Evolutionary conservation across 2,329 filamentous ascomycete species (phyloP).

Genomic region (Penicillium sp.): DNA sequence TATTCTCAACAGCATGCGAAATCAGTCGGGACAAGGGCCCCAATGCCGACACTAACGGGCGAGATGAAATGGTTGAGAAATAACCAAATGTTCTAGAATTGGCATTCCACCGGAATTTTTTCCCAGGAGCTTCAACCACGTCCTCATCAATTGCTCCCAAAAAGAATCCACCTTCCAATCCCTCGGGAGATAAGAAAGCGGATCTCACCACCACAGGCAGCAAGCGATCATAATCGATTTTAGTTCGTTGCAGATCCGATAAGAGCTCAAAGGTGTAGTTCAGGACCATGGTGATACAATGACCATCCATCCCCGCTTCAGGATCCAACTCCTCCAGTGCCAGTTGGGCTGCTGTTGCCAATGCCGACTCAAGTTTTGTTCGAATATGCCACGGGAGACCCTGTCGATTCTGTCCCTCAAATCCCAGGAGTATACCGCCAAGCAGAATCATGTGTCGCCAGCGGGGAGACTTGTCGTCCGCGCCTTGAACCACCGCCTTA

Average conservation of each 20-base stretch:
- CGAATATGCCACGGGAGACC: slow-evolving; percentile 66
- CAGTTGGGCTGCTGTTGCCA: slow-evolving; percentile 75
- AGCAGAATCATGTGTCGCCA: slow-evolving; percentile 87
- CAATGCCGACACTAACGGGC: slow-evolving; percentile 61
- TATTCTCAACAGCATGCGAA: slow-evolving; percentile 62
- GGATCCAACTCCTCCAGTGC: slow-evolving; percentile 62
- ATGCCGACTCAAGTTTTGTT: slow-evolving; percentile 68
- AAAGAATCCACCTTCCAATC: slow-evolving; percentile 75
- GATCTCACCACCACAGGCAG: slow-evolving; percentile 69
- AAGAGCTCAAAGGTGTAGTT: slow-evolving; percentile 76
- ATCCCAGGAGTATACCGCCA: slow-evolving; percentile 74
- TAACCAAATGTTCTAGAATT: slow-evolving; percentile 59
- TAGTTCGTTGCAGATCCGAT: slow-evolving; percentile 58
- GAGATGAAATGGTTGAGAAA: slow-evolving; percentile 56
- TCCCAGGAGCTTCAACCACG: slow-evolving; percentile 55
- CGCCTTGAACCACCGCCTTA: slow-evolving; percentile 59
- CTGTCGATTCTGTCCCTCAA: slow-evolving; percentile 64
- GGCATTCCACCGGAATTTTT: slow-evolving; percentile 66
- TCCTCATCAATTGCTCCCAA: slow-evolving; percentile 69
- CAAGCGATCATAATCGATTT: slow-evolving; percentile 67
- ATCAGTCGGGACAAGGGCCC: slow-evolving; percentile 65
- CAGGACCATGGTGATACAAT: slow-evolving; percentile 66
- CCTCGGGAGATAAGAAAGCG: slow-evolving; percentile 69
- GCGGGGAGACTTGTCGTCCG: slow-evolving; percentile 63
- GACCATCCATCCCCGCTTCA: slow-evolving; percentile 51